A percentile compares a stretch with the other conserved stretches of the same genome.
These are phyloP conservation scores for Luvunga scandens DNA, from an alignment of 345 rosid species.

Conservation along the genomic window DNA sequence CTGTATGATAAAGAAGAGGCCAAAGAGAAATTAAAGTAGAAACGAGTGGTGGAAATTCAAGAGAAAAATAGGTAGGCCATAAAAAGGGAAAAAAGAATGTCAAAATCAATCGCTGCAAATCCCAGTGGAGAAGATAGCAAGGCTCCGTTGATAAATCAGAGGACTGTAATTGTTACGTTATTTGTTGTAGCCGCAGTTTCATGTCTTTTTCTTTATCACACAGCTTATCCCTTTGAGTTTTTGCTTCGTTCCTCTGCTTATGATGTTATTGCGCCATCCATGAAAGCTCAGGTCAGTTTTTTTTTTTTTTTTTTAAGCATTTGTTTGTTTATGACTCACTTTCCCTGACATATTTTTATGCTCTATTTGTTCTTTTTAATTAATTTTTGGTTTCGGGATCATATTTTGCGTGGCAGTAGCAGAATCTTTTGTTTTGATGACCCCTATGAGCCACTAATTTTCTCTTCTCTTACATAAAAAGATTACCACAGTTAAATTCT, in stretches of 20 bases:
- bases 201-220: not conserved
- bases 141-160: too few species aligned
- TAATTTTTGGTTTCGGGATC: not conserved
- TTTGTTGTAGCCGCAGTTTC: not conserved
- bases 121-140: not conserved
- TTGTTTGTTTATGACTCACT: too few species aligned
- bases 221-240: not conserved
- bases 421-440: not conserved
- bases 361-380: not conserved
- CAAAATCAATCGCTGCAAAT: not conserved
- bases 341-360: too few species aligned
- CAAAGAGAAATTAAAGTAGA: not conserved
- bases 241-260: not conserved
- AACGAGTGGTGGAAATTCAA: not conserved
- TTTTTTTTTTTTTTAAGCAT: not conserved
- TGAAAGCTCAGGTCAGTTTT: not conserved
- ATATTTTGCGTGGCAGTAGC: not conserved
- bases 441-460: not conserved
- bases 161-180: not conserved
- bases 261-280: not conserved
- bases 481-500: not conserved
- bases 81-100: not conserved
- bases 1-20: not conserved
- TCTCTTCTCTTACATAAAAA: too few species aligned
- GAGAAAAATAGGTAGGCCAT: not conserved